Evolutionary conservation across 192 early-diverging fungal genomes (phyloP).

Genomic region (Entomortierella chlamydospora): DNA sequence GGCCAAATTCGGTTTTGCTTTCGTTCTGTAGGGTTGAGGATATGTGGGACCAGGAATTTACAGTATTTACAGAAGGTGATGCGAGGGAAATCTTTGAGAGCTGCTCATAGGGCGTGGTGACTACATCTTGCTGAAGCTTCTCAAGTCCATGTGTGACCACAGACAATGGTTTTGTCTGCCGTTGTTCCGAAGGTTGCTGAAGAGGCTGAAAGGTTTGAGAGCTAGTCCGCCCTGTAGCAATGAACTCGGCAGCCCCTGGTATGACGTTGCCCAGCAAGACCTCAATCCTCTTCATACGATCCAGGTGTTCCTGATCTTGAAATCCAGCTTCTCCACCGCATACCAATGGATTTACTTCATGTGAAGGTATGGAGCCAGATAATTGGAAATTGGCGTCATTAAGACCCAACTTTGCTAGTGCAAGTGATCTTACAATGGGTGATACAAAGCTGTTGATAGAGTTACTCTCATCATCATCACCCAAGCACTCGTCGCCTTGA

Average conservation of each 20-base stretch:
- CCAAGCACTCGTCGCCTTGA: background rate
- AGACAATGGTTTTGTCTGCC: conserved; percentile 2
- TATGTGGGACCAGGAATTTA: background rate
- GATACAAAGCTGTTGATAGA: conserved; percentile 4
- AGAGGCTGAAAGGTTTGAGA: background rate
- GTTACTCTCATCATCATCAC: conserved; percentile 11
- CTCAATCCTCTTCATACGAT: conserved; percentile 38
- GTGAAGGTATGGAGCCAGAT: background rate
- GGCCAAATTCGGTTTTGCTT: background rate
- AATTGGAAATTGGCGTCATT: background rate
- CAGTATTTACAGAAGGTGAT: background rate
- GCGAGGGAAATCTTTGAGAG: conserved; percentile 23
- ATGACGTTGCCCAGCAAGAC: conserved; percentile 28
- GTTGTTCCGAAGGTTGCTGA: no score
- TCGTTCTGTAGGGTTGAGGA: conserved; percentile 7
- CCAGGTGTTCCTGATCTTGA: conserved; percentile 42
- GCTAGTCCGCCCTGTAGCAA: conserved; percentile 15
- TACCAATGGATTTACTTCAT: background rate
- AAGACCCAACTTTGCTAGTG: conserved; percentile 24
- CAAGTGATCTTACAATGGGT: conserved; percentile 21
- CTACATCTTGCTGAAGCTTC: background rate
- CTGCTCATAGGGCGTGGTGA: conserved; percentile 19
- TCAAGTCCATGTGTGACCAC: conserved; percentile 20
- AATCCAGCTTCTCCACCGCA: background rate
- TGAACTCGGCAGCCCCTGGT: conserved; percentile 44